phyloP scores from a whole-genome alignment of 805 yeast species.

The Yarrowia hollandica region DNA sequence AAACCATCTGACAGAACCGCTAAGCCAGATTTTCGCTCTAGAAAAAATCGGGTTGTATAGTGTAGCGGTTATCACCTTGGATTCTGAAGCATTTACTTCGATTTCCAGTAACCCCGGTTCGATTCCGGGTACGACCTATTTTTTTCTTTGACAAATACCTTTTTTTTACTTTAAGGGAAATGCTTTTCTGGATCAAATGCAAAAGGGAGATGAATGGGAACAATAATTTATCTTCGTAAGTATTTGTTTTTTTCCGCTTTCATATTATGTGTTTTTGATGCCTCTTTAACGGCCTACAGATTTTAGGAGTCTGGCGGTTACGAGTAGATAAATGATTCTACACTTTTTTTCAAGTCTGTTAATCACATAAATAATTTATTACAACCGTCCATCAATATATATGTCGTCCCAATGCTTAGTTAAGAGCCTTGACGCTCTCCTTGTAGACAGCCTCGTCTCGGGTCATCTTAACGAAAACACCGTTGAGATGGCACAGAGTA shows the following conservation, averaged over 20 bases:
- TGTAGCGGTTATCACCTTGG: slow-evolving; percentile 28
- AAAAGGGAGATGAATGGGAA: too few relatives aligned
- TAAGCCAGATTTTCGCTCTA: background rate
- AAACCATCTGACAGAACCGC: background rate
- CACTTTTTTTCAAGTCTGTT: too few relatives aligned
- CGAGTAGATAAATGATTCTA: too few relatives aligned
- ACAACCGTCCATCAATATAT: background rate
- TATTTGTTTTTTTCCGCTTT: too few relatives aligned
- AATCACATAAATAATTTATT: background rate
- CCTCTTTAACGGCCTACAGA: too few relatives aligned
- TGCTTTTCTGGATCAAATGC: too few relatives aligned
- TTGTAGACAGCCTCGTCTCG: slow-evolving; percentile 5
- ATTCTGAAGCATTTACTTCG: background rate
- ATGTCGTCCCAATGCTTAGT: background rate
- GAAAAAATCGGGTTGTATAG: slow-evolving; percentile 1
- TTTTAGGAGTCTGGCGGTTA: too few relatives aligned
- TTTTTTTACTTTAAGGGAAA: too few relatives aligned
- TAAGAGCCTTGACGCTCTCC: background rate
- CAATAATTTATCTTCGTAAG: too few relatives aligned
- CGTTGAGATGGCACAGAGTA: slow-evolving; percentile 12
- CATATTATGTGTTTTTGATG: too few relatives aligned
- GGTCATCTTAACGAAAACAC: slow-evolving; percentile 11
- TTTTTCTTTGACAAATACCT: background rate
- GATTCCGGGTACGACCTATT: slow-evolving; percentile 28
- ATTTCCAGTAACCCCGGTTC: slow-evolving; percentile 28